Base-by-base conservation (phyloP, 129 eudicot species). In the Artemisia tridentata region DNA sequence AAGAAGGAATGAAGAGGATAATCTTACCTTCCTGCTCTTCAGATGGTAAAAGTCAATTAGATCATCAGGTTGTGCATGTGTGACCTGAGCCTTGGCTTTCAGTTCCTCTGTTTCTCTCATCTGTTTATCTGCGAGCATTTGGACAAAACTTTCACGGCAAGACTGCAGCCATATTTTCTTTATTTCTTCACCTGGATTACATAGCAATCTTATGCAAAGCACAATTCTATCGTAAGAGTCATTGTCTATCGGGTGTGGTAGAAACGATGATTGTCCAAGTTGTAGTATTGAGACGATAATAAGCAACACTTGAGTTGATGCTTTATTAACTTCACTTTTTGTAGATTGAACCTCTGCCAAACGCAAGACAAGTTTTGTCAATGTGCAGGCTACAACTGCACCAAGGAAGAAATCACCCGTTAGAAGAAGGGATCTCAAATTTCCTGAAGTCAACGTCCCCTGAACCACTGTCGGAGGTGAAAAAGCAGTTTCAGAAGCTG, bases 61-160 rank as follows among this genome's bases (percentile, higher is more conserved):
- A 74, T 93, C 98, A 82, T 93, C 98, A 18, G 98, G 98, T 67
- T 93, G 98, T 67, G 97, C 84, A 72, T 80, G 84, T 53, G 98
- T 85, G 46, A 87, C 76, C 80, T 78, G 96, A 57, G 98, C 97
- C 81, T 93, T 93, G 3, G 96, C 98, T 76, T 85, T 93, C 15
- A 86, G 77, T 74, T 93, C 98, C 64, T 90, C 98, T 17, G 96
- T 87, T 74, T 93, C 98, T 53, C 96, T 84, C 57, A 85, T 71
- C 81, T 89, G 97, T 77, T 93, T 93, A 71, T 93, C 98, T 31
- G 97, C 88, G 82, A 93, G 97, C 98, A 93, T 93, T 60, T 93
- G 89, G 19, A 90, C 98, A 72, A 93, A 93, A 75, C 97, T 93
- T 74, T 90, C 88, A 50, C 96, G 89, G 80, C 98, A 89, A 67